phyloP scores from a whole-genome alignment of 2,329 filamentous ascomycete species.

The Beauveria sp. region DNA sequence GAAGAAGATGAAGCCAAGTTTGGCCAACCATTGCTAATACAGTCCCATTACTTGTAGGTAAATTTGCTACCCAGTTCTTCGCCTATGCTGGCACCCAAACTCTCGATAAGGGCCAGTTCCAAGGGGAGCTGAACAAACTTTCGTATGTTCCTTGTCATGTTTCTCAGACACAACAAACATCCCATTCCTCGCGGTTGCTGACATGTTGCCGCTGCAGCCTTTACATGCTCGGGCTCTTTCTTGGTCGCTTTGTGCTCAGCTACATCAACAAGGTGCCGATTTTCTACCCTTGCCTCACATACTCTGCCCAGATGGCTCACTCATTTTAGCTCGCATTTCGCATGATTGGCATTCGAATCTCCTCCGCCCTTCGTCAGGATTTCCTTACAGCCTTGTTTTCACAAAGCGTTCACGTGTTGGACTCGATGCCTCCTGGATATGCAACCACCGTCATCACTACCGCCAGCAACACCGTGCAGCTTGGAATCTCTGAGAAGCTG shows the following conservation, averaged over 20 bases:
- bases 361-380: slow-evolving; percentile 52
- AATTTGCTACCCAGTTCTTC: slow-evolving; percentile 34
- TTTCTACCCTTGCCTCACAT: background rate
- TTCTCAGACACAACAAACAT: too few relatives aligned
- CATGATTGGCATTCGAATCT: slow-evolving; percentile 54
- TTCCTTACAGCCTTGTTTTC: slow-evolving; percentile 57
- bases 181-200: too few relatives aligned
- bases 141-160: background rate
- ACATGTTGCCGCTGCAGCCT: too few relatives aligned
- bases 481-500: slow-evolving; percentile 58
- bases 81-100: slow-evolving; percentile 4
- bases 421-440: slow-evolving; percentile 55
- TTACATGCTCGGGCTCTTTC: too few relatives aligned
- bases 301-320: background rate
- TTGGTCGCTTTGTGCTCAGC: slow-evolving; percentile 32
- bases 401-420: slow-evolving; percentile 60
- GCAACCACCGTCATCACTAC: slow-evolving; percentile 56
- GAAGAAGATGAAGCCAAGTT: background rate
- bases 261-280: slow-evolving; percentile 48
- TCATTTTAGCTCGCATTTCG: slow-evolving; percentile 46
- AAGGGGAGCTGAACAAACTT: background rate
- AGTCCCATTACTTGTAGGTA: slow-evolving; percentile 31
- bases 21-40: background rate
- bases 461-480: slow-evolving; percentile 55
- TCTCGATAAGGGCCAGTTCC: background rate